Evolutionary conservation across 2,329 filamentous ascomycete genomes (phyloP), one percentile per base, ranked within the genome.

Genomic region (Sclerotiophoma versabilis): DNA sequence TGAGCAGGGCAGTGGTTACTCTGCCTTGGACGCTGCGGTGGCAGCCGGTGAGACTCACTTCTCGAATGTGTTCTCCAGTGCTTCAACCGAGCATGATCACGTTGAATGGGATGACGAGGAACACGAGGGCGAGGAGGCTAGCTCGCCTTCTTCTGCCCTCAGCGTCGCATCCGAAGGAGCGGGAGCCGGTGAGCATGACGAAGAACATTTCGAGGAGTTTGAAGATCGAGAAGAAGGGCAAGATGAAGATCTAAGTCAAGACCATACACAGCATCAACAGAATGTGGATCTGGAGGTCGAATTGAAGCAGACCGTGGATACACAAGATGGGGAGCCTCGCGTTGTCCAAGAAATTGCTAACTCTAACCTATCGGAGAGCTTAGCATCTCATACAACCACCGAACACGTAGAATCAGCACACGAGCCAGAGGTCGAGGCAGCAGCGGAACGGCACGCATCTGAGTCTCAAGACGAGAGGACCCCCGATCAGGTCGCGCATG

Each of bases 1-100:
- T 51, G 76, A 78, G 17, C 78, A 84, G 61, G 84, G 86, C 15
- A 83, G 84, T 69, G 85, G 85, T 11, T 76, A 85, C 50, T 81
- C 82, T 2, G 75, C 81, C 25, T 73, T 85, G 20, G 53, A 64
- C 11, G 64, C 70, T 30, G 64, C 64, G 12, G 61, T 73, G 9
- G 57, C 60, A 49, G 58, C 67, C 43, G 68, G 68, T 14, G 60
- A 70, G 34, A 70, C 67, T 4, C 59, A 62, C 22, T 72, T 72
- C 49, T 64, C 48, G 34, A 58, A 59, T 8, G 42, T 58, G 3
- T 50, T 53, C 15, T 58, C 63, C 14, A 51, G 56, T 29, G 43
- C 62, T n/a, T 57, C 66, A 3, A 63, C 59, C 20, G 64, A 66
- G 30, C 48, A 64, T 26, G 55, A 62, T 9, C 41, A 36, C 43